Conservation (phyloP, 2,329 filamentous ascomycete genomes). For the Fusarium sp. region DNA sequence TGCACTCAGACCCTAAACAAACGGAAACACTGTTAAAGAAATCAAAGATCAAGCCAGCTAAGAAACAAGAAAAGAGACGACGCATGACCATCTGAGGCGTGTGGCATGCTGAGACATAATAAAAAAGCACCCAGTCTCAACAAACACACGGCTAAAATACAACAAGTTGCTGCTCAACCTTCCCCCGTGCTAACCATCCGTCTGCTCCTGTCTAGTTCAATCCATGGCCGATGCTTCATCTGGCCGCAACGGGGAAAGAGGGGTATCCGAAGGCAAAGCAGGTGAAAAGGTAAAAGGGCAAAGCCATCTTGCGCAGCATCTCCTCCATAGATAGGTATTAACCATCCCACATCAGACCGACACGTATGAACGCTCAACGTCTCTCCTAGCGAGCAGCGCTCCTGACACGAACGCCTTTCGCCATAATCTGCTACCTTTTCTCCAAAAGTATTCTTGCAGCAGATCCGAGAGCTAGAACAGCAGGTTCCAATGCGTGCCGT, state of each 20-base stretch:
- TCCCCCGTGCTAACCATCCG: conserved; percentile 42
- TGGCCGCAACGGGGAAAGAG: conserved; percentile 37
- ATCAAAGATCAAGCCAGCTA: conserved; percentile 53
- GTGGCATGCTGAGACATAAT: conserved; percentile 47
- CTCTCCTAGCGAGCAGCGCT: conserved; percentile 23
- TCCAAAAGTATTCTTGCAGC: conserved; percentile 27
- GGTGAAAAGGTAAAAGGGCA: conserved; percentile 39
- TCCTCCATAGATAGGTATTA: conserved; percentile 40
- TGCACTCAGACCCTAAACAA: conserved; percentile 27
- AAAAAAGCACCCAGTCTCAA: conserved; percentile 45
- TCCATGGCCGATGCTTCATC: conserved; percentile 47
- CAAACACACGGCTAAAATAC: conserved; percentile 53
- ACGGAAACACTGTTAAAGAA: conserved; percentile 42
- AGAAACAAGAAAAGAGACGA: conserved; percentile 48
- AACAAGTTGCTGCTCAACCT: conserved; percentile 49
- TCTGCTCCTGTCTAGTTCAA: conserved; percentile 49
- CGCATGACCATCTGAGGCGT: conserved; percentile 45
- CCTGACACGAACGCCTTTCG: conserved; percentile 27
- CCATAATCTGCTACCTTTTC: conserved; percentile 34
- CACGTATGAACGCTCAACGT: conserved; percentile 35
- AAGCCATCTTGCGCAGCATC: conserved; percentile 24
- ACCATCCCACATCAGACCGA: conserved; percentile 42
- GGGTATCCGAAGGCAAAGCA: conserved; percentile 44
- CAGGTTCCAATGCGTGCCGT: conserved; percentile 3
- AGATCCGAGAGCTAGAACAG: conserved; percentile 26